These are phyloP conservation scores for Powellomyces hirtus DNA, from an alignment of 192 early-diverging fungal genomes.

Conservation along the genomic window DNA sequence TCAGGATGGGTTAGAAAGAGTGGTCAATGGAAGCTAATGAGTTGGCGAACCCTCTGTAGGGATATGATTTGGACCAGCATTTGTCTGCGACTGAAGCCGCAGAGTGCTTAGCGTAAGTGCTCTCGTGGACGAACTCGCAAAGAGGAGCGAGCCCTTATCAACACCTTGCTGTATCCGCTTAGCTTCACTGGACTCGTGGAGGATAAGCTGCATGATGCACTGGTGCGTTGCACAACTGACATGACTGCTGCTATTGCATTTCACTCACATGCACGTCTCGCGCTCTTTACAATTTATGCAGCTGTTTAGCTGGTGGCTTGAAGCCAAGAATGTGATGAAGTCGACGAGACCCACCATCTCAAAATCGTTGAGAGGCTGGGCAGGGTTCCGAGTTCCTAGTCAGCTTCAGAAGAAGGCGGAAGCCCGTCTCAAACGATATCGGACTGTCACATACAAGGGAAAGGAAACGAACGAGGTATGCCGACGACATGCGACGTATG, in stretches of 20 bases:
- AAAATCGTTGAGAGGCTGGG: conserved; percentile 65
- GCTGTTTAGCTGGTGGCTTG: conserved; percentile 83
- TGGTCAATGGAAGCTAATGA: too few species aligned
- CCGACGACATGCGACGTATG: background rate
- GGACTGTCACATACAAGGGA: conserved; percentile 21
- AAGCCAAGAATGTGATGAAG: conserved; percentile 75
- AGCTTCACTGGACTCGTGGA: conserved; percentile 75
- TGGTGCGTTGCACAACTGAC: conserved; percentile 38
- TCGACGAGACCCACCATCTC: conserved; percentile 72
- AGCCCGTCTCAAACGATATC: conserved; percentile 60
- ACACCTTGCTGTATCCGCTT: background rate
- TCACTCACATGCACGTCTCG: background rate
- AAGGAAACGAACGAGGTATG: conserved; percentile 19
- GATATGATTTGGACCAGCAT: conserved; percentile 42
- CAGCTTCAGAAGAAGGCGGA: conserved; percentile 72
- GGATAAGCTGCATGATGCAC: conserved; percentile 70
- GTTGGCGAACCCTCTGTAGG: too few species aligned
- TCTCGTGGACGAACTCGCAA: background rate
- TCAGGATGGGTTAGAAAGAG: too few species aligned
- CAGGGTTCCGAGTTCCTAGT: conserved; percentile 66
- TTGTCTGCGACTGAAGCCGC: conserved; percentile 33
- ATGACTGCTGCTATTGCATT: background rate
- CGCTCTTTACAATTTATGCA: too few species aligned
- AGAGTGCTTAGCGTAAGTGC: conserved; percentile 52
- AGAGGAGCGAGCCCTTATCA: background rate